Percentiles rank a stretch among this genome's conserved stretches.
Conservation (phyloP, 2,329 filamentous ascomycete species). For the Epichloe amarillans region DNA sequence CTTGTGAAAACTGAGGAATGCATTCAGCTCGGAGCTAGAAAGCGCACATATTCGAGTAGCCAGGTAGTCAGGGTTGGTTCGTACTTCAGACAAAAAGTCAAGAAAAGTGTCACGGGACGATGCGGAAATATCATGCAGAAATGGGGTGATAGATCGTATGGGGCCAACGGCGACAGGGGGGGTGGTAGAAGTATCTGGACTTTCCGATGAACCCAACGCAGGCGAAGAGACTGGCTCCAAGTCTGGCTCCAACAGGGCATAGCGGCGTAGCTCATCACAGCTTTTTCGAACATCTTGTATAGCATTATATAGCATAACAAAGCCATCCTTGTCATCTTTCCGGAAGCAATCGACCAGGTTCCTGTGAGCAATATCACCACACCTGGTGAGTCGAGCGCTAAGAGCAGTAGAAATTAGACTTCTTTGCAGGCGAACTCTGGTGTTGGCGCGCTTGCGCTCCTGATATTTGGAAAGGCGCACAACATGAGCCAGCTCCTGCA, state of each 20-base stretch:
- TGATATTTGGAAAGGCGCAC: slow-evolving; percentile 69
- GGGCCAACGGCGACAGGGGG: slow-evolving; percentile 24
- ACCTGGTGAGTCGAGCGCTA: slow-evolving; percentile 60
- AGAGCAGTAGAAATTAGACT: slow-evolving; percentile 63
- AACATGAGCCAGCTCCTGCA: slow-evolving; percentile 67
- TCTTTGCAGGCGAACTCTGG: slow-evolving; percentile 58
- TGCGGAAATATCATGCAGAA: slow-evolving; percentile 60
- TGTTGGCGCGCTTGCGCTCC: slow-evolving; percentile 64
- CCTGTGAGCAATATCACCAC: slow-evolving; percentile 60
- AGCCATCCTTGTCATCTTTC: slow-evolving; percentile 64
- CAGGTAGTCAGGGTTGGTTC: slow-evolving; percentile 79
- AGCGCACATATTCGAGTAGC: slow-evolving; percentile 69
- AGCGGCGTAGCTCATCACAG: slow-evolving; percentile 58
- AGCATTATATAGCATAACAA: slow-evolving; percentile 61
- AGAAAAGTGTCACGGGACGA: slow-evolving; percentile 64
- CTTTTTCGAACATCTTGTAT: slow-evolving; percentile 68
- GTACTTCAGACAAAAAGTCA: slow-evolving; percentile 66
- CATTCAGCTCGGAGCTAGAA: slow-evolving; percentile 60
- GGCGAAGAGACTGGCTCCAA: slow-evolving; percentile 43
- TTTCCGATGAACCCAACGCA: slow-evolving; percentile 32
- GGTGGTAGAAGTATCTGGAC: slow-evolving; percentile 32
- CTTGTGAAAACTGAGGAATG: slow-evolving; percentile 66
- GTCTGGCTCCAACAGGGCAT: slow-evolving; percentile 59
- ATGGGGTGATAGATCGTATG: slow-evolving; percentile 35
- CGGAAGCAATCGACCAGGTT: slow-evolving; percentile 69